phyloP scores from a whole-genome alignment of 108 stramenopile species.

The Nitzschia sp. region DNA sequence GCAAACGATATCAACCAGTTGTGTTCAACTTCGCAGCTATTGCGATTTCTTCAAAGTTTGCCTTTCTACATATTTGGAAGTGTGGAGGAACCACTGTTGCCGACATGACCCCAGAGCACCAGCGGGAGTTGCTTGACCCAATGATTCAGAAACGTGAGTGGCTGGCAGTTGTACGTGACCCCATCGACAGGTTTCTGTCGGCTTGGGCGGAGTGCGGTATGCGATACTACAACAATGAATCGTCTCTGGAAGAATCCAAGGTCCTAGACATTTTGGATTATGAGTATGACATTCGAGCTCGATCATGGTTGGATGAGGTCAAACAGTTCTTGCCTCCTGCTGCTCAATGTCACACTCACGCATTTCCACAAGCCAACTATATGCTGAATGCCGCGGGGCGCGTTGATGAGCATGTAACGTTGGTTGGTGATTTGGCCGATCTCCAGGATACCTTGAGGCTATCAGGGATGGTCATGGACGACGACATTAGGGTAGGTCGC shows the following conservation, averaged over 20 bases:
- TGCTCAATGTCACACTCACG: constrained; percentile 13
- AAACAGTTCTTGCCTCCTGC: not conserved
- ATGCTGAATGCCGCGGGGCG: constrained; percentile 2
- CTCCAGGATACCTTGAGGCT: constrained; percentile 11
- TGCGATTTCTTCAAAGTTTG: not conserved
- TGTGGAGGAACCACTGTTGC: constrained; percentile 20
- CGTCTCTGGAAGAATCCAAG: not conserved
- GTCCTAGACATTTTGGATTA: not conserved
- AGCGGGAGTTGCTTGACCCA: not conserved
- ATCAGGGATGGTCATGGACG: constrained; percentile 2
- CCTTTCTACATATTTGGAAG: constrained; percentile 26
- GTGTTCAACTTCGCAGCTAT: constrained; percentile 5
- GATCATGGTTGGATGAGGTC: constrained; percentile 13
- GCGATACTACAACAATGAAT: constrained; percentile 5
- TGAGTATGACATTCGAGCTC: constrained; percentile 22
- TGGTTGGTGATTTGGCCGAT: constrained; percentile 34
- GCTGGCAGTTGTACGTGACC: constrained; percentile 15
- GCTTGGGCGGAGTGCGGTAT: constrained; percentile 24
- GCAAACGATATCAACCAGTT: constrained; percentile 6
- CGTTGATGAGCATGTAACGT: constrained; percentile 6
- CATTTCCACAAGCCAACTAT: constrained; percentile 21
- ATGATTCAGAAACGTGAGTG: constrained; percentile 8
- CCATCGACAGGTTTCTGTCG: constrained; percentile 19
- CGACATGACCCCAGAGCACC: not conserved
- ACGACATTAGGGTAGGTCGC: constrained; percentile 10